Conservation (phyloP, 169 alveolate genomes). For the Plasmodium falciparum region DNA sequence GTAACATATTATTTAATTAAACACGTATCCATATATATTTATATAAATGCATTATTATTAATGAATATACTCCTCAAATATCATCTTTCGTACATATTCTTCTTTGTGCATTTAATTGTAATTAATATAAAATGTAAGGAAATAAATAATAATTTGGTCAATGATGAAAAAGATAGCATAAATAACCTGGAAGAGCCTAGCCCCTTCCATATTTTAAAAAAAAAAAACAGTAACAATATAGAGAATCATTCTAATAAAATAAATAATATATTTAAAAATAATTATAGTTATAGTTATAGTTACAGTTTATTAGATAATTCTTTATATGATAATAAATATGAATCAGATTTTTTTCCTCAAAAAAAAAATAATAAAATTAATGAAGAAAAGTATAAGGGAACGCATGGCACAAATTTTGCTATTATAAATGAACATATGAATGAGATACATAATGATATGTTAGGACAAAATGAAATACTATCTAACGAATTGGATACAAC, state of each 20-base stretch:
- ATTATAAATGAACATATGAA: conserved; percentile 22
- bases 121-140: conserved; percentile 49
- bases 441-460: not conserved
- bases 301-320: conserved; percentile 9
- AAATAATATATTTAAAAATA: conserved; percentile 21
- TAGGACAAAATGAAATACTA: not conserved
- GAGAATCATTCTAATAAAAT: conserved; percentile 20
- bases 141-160: conserved; percentile 8
- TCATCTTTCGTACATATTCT: conserved; percentile 17
- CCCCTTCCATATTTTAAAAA: conserved; percentile 16
- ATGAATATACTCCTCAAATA: conserved; percentile 37
- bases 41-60: conserved; percentile 5
- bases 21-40: too few relatives aligned
- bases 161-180: conserved; percentile 10
- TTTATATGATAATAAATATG: conserved; percentile 21
- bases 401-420: conserved; percentile 20
- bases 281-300: conserved; percentile 1
- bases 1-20: too few relatives aligned
- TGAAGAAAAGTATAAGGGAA: not conserved
- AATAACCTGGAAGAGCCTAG: not conserved
- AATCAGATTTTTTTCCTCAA: not conserved
- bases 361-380: conserved; percentile 3
- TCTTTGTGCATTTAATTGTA: conserved; percentile 14
- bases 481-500: not conserved
- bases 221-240: conserved; percentile 33